Percentiles rank a stretch among this genome's conserved stretches.
Evolutionary conservation across 257 asterid genomes (phyloP).

Genomic region (Mitragyna speciosa): DNA sequence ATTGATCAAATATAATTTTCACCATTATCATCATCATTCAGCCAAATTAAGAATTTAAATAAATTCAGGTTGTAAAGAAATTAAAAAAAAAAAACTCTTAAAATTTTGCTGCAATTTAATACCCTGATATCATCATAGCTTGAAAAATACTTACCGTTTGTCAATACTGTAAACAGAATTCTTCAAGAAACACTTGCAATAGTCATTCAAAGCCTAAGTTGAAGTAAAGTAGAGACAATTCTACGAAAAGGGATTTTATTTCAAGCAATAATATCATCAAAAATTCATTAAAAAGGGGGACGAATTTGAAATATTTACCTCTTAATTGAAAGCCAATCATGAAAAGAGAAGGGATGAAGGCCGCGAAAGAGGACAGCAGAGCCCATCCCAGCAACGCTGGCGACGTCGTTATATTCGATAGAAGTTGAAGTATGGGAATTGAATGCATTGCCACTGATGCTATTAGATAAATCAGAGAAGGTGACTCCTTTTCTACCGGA

Average conservation of each 20-base stretch:
- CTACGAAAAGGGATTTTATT: not conserved
- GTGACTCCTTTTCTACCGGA: slow-evolving; percentile 64
- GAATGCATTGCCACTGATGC: slow-evolving; percentile 23
- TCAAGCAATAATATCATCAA: not conserved
- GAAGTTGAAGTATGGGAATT: slow-evolving; percentile 22
- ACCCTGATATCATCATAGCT: too few species aligned
- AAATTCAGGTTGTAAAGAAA: too few species aligned
- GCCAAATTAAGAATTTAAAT: too few species aligned
- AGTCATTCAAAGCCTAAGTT: not conserved
- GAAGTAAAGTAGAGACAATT: not conserved
- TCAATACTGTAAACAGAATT: too few species aligned
- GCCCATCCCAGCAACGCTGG: slow-evolving; percentile 89
- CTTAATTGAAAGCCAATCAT: slow-evolving; percentile 78
- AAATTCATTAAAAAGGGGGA: not conserved
- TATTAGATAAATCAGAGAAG: slow-evolving; percentile 25
- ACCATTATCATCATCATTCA: too few species aligned
- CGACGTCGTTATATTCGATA: slow-evolving; percentile 37
- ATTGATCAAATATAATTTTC: too few species aligned
- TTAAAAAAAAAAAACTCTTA: too few species aligned
- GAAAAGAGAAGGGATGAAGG: slow-evolving; percentile 62
- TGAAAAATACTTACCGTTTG: too few species aligned
- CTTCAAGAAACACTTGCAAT: not conserved
- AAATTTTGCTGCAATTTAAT: too few species aligned
- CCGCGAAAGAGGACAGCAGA: slow-evolving; percentile 85
- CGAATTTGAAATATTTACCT: slow-evolving; percentile 38